Conservation (phyloP, 2,329 filamentous ascomycete genomes). For the Fusarium sororula region DNA sequence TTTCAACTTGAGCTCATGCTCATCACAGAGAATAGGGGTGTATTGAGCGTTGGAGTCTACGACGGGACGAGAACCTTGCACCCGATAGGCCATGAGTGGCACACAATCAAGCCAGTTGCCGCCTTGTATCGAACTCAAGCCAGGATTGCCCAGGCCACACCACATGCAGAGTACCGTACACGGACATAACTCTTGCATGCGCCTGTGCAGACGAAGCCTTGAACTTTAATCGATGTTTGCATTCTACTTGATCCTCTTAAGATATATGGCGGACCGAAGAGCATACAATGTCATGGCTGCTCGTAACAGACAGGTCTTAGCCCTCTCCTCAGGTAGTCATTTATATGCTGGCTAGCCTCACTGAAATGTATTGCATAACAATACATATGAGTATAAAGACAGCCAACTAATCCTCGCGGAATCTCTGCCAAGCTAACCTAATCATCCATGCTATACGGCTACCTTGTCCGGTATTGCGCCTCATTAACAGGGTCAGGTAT, state of each 20-base stretch:
- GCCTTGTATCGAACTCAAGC: conserved; percentile 27
- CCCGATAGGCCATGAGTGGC: conserved; percentile 33
- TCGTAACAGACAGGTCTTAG: neutral
- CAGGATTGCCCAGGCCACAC: conserved; percentile 20
- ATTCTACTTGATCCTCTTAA: conserved; percentile 2
- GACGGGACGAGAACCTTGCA: conserved; percentile 31
- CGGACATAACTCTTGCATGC: neutral
- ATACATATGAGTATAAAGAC: neutral
- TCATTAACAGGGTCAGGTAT: conserved; percentile 26
- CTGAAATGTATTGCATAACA: neutral
- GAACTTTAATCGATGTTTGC: neutral
- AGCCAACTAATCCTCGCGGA: conserved; percentile 4
- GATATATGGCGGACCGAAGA: neutral
- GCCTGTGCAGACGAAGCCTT: conserved; percentile 19
- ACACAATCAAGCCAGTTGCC: conserved; percentile 33
- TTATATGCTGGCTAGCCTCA: neutral
- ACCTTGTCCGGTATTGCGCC: conserved; percentile 19
- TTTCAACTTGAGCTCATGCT: neutral
- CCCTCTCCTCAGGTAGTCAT: neutral
- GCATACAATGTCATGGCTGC: neutral
- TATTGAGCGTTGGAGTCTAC: conserved; percentile 8
- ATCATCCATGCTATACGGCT: conserved; percentile 29
- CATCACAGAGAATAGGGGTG: conserved; percentile 20
- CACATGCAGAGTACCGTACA: conserved; percentile 1
- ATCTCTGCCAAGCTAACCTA: conserved; percentile 21